A percentile compares a stretch with the other conserved stretches of the same genome.
Conservation (phyloP, 164 flowering plant species). For the Stephania japonica region DNA sequence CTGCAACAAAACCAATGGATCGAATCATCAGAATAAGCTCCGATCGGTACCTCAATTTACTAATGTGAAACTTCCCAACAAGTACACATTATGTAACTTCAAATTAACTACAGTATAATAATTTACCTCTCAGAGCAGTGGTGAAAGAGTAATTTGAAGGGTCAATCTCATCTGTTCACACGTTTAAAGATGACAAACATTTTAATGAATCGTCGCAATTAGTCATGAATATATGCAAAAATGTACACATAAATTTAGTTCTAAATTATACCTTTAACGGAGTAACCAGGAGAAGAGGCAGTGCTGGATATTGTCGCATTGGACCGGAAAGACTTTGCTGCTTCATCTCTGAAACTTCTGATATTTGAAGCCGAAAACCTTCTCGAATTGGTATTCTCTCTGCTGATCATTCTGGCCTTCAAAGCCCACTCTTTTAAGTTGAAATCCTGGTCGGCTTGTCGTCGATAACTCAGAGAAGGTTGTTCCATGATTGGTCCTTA, state of each 20-base stretch:
- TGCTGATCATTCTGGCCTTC: slow-evolving; percentile 37
- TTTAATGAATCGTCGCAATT: too few species aligned
- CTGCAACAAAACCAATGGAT: slow-evolving; percentile 23
- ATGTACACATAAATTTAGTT: too few species aligned
- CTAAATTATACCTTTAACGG: slow-evolving; percentile 39
- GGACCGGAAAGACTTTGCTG: slow-evolving; percentile 56
- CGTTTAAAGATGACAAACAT: neutral
- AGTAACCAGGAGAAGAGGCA: slow-evolving; percentile 85
- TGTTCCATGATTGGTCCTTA: slow-evolving; percentile 26
- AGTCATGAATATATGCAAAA: too few species aligned
- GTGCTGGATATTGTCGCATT: slow-evolving; percentile 65
- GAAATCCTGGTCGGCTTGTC: slow-evolving; percentile 33
- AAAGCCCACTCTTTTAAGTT: slow-evolving; percentile 54
- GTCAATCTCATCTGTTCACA: slow-evolving; percentile 62
- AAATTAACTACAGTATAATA: neutral
- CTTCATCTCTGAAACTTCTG: slow-evolving; percentile 56
- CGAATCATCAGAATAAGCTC: too few species aligned
- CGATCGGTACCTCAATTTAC: too few species aligned
- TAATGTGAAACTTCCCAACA: too few species aligned
- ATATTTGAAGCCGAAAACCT: slow-evolving; percentile 59
- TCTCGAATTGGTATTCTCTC: slow-evolving; percentile 56
- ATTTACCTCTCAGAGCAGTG: slow-evolving; percentile 65
- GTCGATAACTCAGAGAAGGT: slow-evolving; percentile 14
- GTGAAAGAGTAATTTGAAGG: slow-evolving; percentile 80
- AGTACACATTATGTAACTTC: neutral